Percentiles rank a stretch among this genome's conserved stretches.
These are phyloP conservation scores for Dichomitus squalens DNA, from an alignment of 1,284 basidiomycete genomes.

Conservation along the genomic window DNA sequence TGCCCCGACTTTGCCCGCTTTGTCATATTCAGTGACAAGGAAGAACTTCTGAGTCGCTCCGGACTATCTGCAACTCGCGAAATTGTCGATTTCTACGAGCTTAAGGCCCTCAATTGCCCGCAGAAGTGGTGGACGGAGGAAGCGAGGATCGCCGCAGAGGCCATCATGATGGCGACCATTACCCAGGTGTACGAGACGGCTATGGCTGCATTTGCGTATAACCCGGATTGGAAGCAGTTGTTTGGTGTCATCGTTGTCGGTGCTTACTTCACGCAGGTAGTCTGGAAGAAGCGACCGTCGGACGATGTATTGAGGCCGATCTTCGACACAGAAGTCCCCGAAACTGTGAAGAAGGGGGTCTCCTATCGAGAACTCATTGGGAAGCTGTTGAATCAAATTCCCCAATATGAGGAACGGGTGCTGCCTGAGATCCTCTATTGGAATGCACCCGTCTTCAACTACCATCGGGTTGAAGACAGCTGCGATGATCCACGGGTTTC, in stretches of 20 bases:
- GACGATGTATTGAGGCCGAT: neutral
- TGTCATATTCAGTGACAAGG: neutral
- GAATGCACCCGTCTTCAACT: neutral
- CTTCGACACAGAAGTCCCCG: neutral
- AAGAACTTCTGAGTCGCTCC: neutral
- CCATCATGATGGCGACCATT: neutral
- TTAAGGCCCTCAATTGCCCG: neutral
- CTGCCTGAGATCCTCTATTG: neutral
- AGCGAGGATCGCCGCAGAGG: neutral
- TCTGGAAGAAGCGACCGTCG: neutral
- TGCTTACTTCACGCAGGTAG: neutral
- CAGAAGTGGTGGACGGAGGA: neutral
- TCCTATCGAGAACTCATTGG: neutral
- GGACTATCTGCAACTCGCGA: neutral
- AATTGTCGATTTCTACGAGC: neutral
- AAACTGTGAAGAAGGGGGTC: neutral
- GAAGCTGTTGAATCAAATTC: neutral
- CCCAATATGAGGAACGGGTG: neutral
- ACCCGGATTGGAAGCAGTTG: neutral
- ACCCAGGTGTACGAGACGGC: neutral
- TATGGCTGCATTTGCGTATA: neutral
- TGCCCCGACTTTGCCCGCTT: neutral
- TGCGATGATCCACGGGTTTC: neutral
- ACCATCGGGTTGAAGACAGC: neutral
- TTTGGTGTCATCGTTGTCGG: neutral